Percentiles rank a stretch among this genome's conserved stretches.
Evolutionary conservation across 495 filamentous ascomycete species (phyloP).

Genomic region (Astrocystis sublimbata): DNA sequence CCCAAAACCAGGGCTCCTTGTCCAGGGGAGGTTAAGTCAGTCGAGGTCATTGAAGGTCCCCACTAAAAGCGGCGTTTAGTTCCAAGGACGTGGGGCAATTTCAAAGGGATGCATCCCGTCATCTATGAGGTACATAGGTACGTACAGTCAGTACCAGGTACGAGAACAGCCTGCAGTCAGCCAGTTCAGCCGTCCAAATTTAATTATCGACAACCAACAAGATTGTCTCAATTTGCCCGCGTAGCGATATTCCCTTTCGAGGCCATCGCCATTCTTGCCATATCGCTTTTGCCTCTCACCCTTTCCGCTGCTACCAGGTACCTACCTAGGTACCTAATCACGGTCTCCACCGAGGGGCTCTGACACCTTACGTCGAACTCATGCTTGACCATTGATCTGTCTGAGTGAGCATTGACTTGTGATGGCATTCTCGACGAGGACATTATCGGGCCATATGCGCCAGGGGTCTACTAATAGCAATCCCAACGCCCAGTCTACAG

Average conservation of each 20-base stretch:
- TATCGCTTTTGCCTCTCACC: neutral
- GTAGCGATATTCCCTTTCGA: neutral
- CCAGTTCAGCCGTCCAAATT: too few relatives aligned
- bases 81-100: conserved; percentile 6
- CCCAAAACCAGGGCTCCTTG: too few relatives aligned
- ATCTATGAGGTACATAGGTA: too few relatives aligned
- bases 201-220: too few relatives aligned
- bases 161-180: too few relatives aligned
- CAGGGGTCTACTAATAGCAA: conserved; percentile 55
- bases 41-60: too few relatives aligned
- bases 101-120: too few relatives aligned
- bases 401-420: neutral
- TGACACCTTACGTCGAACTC: neutral
- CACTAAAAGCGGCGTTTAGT: conserved; percentile 4
- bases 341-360: neutral
- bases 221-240: too few relatives aligned
- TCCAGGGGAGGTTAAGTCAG: too few relatives aligned
- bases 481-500: conserved; percentile 43
- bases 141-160: too few relatives aligned
- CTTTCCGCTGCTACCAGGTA: neutral
- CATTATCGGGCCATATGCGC: conserved; percentile 59
- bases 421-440: conserved; percentile 46
- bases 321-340: too few relatives aligned
- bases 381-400: neutral
- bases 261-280: neutral